phyloP scores from a whole-genome alignment of 805 yeast genomes.

The Schwanniomyces pseudopolymorphus region DNA sequence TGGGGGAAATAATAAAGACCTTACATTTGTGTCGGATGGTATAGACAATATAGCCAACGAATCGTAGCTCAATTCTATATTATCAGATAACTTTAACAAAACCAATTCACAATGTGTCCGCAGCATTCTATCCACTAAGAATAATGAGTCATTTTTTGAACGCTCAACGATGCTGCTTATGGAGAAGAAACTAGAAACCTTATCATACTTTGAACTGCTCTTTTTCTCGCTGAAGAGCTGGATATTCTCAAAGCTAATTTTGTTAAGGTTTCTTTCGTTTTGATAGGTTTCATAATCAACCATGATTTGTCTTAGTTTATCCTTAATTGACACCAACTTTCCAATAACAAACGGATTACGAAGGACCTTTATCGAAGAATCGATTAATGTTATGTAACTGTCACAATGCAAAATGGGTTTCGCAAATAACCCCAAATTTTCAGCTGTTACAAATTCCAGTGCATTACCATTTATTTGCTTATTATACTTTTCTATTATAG shows the following conservation, averaged over 20 bases:
- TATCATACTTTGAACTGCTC: conserved; percentile 2
- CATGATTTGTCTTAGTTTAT: conserved; percentile 16
- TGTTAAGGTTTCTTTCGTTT: conserved; percentile 22
- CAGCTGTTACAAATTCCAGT: conserved; percentile 7
- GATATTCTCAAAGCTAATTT: conserved; percentile 36
- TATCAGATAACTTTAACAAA: conserved; percentile 29
- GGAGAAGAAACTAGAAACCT: conserved; percentile 40
- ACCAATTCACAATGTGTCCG: conserved; percentile 25
- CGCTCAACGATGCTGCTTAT: conserved; percentile 36
- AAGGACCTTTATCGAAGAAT: conserved; percentile 16
- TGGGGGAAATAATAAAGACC: conserved; percentile 42
- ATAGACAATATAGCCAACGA: conserved; percentile 37
- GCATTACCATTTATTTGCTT: conserved; percentile 2
- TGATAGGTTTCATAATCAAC: conserved; percentile 11
- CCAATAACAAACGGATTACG: conserved; percentile 42
- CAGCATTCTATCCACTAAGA: conserved; percentile 10
- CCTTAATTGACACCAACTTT: conserved; percentile 18
- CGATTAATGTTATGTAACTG: conserved; percentile 29
- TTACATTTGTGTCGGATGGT: conserved; percentile 14
- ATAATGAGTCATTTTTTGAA: conserved; percentile 21
- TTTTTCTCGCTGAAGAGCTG: conserved; percentile 23
- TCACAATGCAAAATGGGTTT: conserved; percentile 32
- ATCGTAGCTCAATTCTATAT: conserved; percentile 19
- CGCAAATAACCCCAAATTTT: conserved; percentile 18
- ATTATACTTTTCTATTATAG: conserved; percentile 32